Evolutionary conservation across 2,329 filamentous ascomycete species (phyloP).

Genomic region (Fusarium sp.): DNA sequence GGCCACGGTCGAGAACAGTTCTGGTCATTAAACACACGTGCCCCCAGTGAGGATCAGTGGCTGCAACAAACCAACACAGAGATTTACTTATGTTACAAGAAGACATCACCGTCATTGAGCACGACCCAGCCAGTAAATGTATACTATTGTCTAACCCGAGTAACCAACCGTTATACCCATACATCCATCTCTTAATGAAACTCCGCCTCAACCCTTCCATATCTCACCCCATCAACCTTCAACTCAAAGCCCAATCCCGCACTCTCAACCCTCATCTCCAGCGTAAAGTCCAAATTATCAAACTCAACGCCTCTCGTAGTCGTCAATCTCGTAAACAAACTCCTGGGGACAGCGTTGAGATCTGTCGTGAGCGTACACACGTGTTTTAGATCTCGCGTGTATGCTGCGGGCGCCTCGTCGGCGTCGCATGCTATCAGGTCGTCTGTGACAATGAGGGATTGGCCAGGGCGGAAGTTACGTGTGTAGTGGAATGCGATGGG

Average conservation of each 20-base stretch:
- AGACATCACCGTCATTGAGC: background rate
- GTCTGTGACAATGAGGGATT: conserved; percentile 82
- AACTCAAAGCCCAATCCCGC: conserved; percentile 81
- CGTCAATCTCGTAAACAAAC: conserved; percentile 78
- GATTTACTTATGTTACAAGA: background rate
- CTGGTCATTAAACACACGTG: background rate
- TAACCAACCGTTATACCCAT: background rate
- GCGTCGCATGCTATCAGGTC: conserved; percentile 81
- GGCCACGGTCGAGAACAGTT: background rate
- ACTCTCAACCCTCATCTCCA: conserved; percentile 85
- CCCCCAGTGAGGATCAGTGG: no score
- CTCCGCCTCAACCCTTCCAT: conserved; percentile 81
- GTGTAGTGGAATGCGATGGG: conserved; percentile 89
- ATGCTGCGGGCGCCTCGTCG: conserved; percentile 72
- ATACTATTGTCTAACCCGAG: conserved; percentile 12
- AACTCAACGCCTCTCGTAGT: conserved; percentile 85
- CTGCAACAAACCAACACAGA: no score
- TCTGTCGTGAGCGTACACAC: conserved; percentile 87
- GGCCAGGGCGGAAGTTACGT: conserved; percentile 82
- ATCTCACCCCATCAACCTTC: conserved; percentile 81
- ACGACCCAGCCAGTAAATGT: background rate
- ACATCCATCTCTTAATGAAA: conserved; percentile 63
- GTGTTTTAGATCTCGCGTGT: conserved; percentile 72
- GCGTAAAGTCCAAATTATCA: conserved; percentile 83
- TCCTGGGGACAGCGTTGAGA: conserved; percentile 78